A percentile compares a stretch with the other conserved stretches of the same genome.
Evolutionary conservation across 2,329 filamentous ascomycete species (phyloP).

Genomic region (Whalleya microplaca): DNA sequence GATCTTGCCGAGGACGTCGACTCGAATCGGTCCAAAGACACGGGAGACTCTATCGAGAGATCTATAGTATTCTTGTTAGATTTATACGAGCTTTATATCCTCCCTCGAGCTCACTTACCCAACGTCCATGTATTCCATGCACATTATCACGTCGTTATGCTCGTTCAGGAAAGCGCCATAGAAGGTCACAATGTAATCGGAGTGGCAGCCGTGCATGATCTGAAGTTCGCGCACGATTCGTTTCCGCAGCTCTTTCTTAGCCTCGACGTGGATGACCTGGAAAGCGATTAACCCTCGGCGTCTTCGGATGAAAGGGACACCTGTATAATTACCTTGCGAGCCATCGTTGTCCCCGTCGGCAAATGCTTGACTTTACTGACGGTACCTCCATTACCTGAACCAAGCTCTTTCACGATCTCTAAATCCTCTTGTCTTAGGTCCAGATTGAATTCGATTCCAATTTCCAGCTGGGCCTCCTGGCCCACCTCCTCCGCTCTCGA

Average conservation of each 20-base stretch:
- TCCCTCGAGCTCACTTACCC: conserved; percentile 67
- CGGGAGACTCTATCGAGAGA: conserved; percentile 92
- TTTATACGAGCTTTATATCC: background rate
- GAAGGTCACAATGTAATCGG: conserved; percentile 95
- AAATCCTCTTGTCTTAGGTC: conserved; percentile 91
- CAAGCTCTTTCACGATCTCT: conserved; percentile 90
- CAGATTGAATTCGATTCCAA: conserved; percentile 95
- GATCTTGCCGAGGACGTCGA: conserved; percentile 97
- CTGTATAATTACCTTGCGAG: conserved; percentile 79
- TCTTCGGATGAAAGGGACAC: background rate
- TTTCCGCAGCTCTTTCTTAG: conserved; percentile 95
- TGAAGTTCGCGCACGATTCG: conserved; percentile 96
- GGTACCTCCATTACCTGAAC: conserved; percentile 94
- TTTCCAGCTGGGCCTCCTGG: conserved; percentile 75
- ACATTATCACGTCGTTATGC: conserved; percentile 97
- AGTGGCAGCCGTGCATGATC: conserved; percentile 98
- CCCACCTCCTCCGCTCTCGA: conserved; percentile 55
- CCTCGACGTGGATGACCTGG: conserved; percentile 96
- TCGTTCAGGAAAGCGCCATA: conserved; percentile 97
- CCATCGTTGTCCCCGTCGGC: conserved; percentile 95
- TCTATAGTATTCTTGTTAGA: conserved; percentile 51
- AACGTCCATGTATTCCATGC: conserved; percentile 99
- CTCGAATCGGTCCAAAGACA: conserved; percentile 91
- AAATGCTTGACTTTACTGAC: conserved; percentile 98
- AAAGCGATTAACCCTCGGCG: conserved; percentile 4